These are phyloP conservation scores for Tephrocybe sp. DNA, from an alignment of 768 basidiomycete genomes.

Conservation along the genomic window DNA sequence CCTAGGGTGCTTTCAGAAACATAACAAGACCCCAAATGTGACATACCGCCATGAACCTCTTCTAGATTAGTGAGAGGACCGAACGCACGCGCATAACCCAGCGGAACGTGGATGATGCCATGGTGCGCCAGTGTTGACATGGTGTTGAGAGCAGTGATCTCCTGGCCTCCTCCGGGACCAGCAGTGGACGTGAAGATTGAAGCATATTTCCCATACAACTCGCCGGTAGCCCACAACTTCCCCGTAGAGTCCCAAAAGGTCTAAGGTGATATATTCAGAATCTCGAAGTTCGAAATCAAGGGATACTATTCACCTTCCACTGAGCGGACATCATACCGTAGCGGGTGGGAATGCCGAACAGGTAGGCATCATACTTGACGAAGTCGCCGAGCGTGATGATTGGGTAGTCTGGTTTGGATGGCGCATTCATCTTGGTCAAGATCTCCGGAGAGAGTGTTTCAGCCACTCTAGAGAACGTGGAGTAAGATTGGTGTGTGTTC, in stretches of 20 bases:
- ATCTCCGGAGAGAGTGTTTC: constrained; percentile 79
- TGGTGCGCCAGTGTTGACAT: constrained; percentile 70
- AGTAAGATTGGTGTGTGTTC: background rate
- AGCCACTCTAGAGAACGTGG: constrained; percentile 47
- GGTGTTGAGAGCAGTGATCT: constrained; percentile 48
- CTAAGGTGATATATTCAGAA: constrained; percentile 36
- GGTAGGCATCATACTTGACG: constrained; percentile 62
- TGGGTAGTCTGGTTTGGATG: constrained; percentile 72
- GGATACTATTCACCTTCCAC: constrained; percentile 52
- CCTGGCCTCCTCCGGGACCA: constrained; percentile 76
- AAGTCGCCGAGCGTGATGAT: constrained; percentile 57
- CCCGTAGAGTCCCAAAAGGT: constrained; percentile 83
- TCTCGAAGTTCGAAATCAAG: too few species aligned
- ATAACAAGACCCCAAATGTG: background rate
- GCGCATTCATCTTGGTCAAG: constrained; percentile 67
- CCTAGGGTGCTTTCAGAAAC: constrained; percentile 38
- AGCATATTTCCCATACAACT: constrained; percentile 73
- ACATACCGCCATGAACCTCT: constrained; percentile 64
- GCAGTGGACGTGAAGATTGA: constrained; percentile 74
- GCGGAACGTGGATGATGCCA: constrained; percentile 69
- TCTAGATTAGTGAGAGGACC: constrained; percentile 34
- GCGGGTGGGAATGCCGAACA: constrained; percentile 79
- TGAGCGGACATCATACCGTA: constrained; percentile 84
- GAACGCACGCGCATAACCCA: constrained; percentile 60
- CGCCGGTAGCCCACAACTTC: constrained; percentile 58